phyloP scores from a whole-genome alignment of 257 asterid species.

The Nicotiana benthamiana region DNA sequence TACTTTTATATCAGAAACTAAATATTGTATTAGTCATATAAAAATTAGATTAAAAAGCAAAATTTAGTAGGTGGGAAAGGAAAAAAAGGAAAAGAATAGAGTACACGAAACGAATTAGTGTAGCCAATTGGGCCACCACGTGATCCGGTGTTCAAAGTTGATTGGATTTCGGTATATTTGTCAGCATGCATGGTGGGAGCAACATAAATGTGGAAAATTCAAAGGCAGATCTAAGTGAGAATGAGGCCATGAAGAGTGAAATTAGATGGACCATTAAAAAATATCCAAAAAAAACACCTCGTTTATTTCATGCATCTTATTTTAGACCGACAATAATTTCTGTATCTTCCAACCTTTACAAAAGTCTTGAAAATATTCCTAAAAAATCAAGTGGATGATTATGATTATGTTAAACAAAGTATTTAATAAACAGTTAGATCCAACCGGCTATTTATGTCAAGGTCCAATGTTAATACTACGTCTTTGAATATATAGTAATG shows the following conservation, averaged over 20 bases:
- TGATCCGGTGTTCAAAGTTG: not conserved
- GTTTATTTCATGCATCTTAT: not conserved
- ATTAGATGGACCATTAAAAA: not conserved
- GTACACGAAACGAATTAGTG: not conserved
- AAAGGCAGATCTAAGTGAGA: not conserved
- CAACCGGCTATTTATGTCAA: no score
- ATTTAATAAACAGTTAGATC: no score
- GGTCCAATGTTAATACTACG: no score
- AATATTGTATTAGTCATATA: not conserved
- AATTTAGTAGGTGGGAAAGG: not conserved
- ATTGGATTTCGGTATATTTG: not conserved
- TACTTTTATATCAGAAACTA: not conserved
- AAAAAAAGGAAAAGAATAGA: not conserved
- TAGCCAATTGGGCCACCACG: not conserved
- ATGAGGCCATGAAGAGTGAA: not conserved
- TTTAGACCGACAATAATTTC: not conserved
- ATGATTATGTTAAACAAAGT: not conserved
- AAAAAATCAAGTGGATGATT: not conserved
- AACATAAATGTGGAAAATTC: not conserved
- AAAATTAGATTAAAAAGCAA: not conserved
- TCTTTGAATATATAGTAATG: not conserved
- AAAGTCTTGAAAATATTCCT: not conserved
- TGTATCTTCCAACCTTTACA: not conserved
- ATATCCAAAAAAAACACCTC: not conserved
- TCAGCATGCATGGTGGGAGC: not conserved